These are phyloP conservation scores for Nicotiana otophora DNA, from an alignment of 257 asterid species.

Conservation along the genomic window DNA sequence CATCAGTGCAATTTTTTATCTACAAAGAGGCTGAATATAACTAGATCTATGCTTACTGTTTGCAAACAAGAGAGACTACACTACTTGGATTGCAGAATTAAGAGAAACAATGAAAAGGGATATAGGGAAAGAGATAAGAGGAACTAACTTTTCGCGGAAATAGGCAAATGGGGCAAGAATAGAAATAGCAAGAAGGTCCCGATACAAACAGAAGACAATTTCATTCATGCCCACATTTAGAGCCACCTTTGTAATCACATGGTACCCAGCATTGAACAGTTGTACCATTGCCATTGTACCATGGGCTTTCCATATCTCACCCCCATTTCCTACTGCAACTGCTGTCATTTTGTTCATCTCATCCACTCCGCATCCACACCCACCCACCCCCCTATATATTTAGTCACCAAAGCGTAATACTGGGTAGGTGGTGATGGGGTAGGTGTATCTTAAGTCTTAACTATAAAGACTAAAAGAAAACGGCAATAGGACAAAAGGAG, in stretches of 20 bases:
- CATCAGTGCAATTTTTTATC: background rate
- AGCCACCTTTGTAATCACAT: constrained; percentile 89
- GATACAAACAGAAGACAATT: constrained; percentile 76
- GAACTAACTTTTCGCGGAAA: constrained; percentile 74
- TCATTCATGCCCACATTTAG: constrained; percentile 89
- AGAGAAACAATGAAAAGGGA: background rate
- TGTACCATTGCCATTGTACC: constrained; percentile 82
- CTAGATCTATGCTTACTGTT: background rate
- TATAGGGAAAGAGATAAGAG: background rate
- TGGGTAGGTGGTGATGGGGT: background rate
- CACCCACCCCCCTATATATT: background rate
- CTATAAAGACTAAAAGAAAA: background rate
- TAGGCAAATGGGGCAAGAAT: constrained; percentile 88
- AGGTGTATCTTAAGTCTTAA: background rate
- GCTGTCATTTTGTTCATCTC: constrained; percentile 22
- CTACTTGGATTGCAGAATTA: background rate
- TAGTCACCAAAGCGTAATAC: background rate
- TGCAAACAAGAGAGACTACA: background rate
- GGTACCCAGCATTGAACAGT: constrained; percentile 72
- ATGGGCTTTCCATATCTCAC: constrained; percentile 71
- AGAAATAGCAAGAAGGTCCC: constrained; percentile 82
- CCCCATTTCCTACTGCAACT: constrained; percentile 29
- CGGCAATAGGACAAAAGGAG: background rate
- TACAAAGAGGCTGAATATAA: background rate
- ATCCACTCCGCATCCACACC: background rate